These are phyloP conservation scores for Vigna hirtella DNA, from an alignment of 306 rosid species.

Conservation along the genomic window DNA sequence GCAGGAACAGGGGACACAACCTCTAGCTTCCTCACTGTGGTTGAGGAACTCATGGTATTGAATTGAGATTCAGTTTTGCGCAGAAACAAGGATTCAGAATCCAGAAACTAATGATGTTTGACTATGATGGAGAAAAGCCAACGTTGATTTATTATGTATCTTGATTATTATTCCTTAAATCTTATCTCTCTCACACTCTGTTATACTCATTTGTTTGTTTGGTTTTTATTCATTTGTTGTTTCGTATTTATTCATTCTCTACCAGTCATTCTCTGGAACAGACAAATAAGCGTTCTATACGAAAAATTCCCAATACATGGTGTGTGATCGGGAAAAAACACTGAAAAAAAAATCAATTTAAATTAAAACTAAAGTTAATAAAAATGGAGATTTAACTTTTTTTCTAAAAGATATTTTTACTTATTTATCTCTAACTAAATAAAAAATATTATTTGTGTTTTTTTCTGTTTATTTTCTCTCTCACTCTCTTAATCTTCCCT, in stretches of 20 bases:
- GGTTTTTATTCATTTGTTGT: neutral
- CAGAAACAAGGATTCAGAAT: neutral
- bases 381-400: no score
- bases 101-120: conserved; percentile 11
- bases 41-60: conserved; percentile 64
- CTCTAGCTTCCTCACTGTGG: conserved; percentile 68
- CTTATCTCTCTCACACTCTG: conserved; percentile 26
- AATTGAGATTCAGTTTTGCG: neutral
- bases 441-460: no score
- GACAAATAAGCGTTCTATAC: neutral
- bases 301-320: neutral
- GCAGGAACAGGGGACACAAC: conserved; percentile 95
- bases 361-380: no score
- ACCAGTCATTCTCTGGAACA: neutral
- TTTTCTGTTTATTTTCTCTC: no score
- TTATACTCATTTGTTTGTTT: neutral
- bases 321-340: no score
- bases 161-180: conserved; percentile 17
- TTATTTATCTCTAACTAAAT: no score
- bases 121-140: neutral
- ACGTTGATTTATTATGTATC: neutral
- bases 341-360: no score
- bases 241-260: neutral
- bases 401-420: no score
- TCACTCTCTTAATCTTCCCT: no score